Base-by-base conservation (phyloP, 2,329 filamentous ascomycete genomes). In the Apiospora phragmitis region DNA sequence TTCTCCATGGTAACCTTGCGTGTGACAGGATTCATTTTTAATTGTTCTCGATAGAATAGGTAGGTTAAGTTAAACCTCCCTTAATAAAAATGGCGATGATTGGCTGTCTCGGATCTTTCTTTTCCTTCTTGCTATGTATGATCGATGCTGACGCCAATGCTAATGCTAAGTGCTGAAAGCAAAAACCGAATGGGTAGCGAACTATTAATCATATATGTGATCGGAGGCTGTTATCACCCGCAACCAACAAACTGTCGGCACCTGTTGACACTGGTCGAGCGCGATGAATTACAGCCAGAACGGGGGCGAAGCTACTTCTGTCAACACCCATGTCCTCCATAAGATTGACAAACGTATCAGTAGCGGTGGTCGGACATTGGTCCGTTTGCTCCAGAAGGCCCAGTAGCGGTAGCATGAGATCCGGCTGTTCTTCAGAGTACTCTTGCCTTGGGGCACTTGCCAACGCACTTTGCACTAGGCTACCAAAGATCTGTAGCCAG, bases 401-500 rank as follows among this genome's bases (percentile, higher is more conserved):
- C 21, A 62, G 12, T 5, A 62, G 32, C 9, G 55, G 55, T 11
- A 38, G 55, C 55, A 62, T 62, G 21, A 62, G 21, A 38, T n/a
- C 9, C 18, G 18, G 9, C 18, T 29, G 29, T n/a, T n/a, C 32
- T 38, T n/a, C 55, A n/a, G 9, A 8, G 14, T 62, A 9, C 8
- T n/a, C 29, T 35, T 35, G 18, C 5, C 16, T 35, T n/a, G 29
- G 32, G 32, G 9, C 16, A 16, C 32, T n/a, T 6, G 55, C 55
- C 55, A 75, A 68, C 29, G 77, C 78, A 7, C 76, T 73, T 69
- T 78, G 76, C 21, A 77, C 77, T 29, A 84, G 72, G 38, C 73
- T 76, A 38, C 76, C 74, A 69, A 80, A 80, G 24, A 82, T 78
- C 47, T 73, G 70, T 12, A 82, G 68, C 82, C 82, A 83, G 6